A percentile compares a stretch with the other conserved stretches of the same genome.
Evolutionary conservation across 768 basidiomycete genomes (phyloP).

Genomic region (Clavaria fumosa): DNA sequence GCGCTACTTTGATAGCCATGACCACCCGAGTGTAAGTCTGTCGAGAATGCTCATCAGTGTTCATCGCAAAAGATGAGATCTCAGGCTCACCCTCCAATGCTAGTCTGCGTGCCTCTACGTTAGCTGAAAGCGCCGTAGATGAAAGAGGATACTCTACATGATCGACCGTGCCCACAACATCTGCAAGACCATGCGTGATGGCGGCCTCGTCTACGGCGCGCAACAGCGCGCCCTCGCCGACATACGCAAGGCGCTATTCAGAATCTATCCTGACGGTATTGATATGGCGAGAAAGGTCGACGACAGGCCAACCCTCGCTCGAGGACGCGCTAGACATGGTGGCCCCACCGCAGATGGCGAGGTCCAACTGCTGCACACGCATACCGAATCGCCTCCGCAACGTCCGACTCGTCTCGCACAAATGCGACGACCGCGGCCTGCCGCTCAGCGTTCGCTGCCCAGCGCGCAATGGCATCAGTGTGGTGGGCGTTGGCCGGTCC

Average conservation of each 20-base stretch:
- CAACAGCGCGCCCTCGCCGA: conserved; percentile 29
- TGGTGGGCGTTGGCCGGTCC: conserved; percentile 17
- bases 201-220: conserved; percentile 23
- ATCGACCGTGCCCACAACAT: conserved; percentile 27
- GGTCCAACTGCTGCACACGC: conserved; percentile 16
- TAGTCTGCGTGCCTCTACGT: too few relatives aligned
- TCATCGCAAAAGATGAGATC: too few relatives aligned
- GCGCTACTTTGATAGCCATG: conserved; percentile 34
- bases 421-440: conserved; percentile 22
- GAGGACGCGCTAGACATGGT: conserved; percentile 22
- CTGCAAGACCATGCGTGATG: conserved; percentile 24
- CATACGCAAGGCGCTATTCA: conserved; percentile 17
- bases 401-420: conserved; percentile 19
- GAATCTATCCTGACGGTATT: conserved; percentile 18
- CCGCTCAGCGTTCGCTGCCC: conserved; percentile 20
- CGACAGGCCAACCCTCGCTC: conserved; percentile 23
- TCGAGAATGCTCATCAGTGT: too few relatives aligned
- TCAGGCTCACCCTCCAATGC: too few relatives aligned
- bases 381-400: conserved; percentile 19
- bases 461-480: conserved; percentile 20
- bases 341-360: conserved; percentile 24
- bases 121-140: too few relatives aligned
- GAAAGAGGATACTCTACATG: too few relatives aligned
- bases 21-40: conserved; percentile 38
- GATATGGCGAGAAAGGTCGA: conserved; percentile 24